Conservation (phyloP, 2,329 filamentous ascomycete genomes). For the Alternaria gansuensis region DNA sequence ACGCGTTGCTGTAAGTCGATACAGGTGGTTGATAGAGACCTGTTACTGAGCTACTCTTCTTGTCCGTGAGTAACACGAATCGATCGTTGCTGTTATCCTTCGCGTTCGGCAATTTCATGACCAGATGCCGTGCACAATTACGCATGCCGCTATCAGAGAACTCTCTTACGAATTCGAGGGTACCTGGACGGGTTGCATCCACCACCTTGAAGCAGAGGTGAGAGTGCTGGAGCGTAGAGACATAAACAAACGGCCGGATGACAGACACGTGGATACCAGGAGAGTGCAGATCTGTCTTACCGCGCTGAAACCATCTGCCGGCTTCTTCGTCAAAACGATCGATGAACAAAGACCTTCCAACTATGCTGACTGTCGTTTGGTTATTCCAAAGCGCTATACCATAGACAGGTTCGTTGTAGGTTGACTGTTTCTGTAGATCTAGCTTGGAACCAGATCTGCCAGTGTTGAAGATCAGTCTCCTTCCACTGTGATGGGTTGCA, state of each 20-base stretch:
- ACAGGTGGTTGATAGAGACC: slow-evolving; percentile 42
- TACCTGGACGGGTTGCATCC: slow-evolving; percentile 42
- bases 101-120: slow-evolving; percentile 25
- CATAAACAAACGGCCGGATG: slow-evolving; percentile 58
- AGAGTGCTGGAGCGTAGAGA: slow-evolving; percentile 65
- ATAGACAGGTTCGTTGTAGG: slow-evolving; percentile 43
- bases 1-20: slow-evolving; percentile 33
- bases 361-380: slow-evolving; percentile 36
- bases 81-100: slow-evolving; percentile 12
- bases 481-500: slow-evolving; percentile 36
- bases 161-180: slow-evolving; percentile 31
- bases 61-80: slow-evolving; percentile 49
- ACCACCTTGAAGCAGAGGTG: slow-evolving; percentile 59
- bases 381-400: slow-evolving; percentile 43
- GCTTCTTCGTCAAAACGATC: slow-evolving; percentile 40
- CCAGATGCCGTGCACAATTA: slow-evolving; percentile 39
- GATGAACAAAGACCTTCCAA: slow-evolving; percentile 40
- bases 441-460: slow-evolving; percentile 59
- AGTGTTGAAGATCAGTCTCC: slow-evolving; percentile 43
- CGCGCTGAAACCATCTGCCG: slow-evolving; percentile 54
- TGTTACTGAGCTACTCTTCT: slow-evolving; percentile 40
- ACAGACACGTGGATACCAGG: slow-evolving; percentile 61
- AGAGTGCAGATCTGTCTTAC: slow-evolving; percentile 57
- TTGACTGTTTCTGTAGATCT: slow-evolving; percentile 56
- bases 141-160: slow-evolving; percentile 47